phyloP scores from a whole-genome alignment of 305 asterid species.

The Lippia alba region DNA sequence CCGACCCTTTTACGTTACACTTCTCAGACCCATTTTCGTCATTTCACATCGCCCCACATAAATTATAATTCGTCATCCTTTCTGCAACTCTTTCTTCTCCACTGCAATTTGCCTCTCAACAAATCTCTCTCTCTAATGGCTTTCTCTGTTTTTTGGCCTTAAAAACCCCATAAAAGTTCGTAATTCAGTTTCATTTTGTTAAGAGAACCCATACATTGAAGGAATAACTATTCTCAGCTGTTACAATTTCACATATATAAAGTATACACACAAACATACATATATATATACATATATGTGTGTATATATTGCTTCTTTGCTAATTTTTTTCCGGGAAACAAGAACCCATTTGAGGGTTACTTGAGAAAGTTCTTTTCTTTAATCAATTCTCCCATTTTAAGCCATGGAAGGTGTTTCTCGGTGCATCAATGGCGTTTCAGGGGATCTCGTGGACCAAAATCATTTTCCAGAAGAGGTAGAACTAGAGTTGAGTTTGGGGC shows the following conservation, averaged over 20 bases:
- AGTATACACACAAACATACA: no score
- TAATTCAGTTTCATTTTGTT: background rate
- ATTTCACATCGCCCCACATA: background rate
- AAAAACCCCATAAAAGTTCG: background rate
- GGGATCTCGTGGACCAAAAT: constrained; percentile 36
- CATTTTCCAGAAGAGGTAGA: constrained; percentile 30
- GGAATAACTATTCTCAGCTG: background rate
- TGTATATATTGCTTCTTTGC: background rate
- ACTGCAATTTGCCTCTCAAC: background rate
- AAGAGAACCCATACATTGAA: constrained; percentile 7
- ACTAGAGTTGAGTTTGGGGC: constrained; percentile 60
- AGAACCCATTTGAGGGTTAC: background rate
- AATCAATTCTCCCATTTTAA: background rate
- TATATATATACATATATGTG: no score
- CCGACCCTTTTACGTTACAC: constrained; percentile 23
- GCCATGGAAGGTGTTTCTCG: constrained; percentile 32
- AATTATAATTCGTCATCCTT: constrained; percentile 23
- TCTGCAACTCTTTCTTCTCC: background rate
- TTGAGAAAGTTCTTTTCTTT: background rate
- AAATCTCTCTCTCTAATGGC: constrained; percentile 2
- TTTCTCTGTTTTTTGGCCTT: background rate
- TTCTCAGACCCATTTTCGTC: constrained; percentile 6
- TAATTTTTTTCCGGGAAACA: background rate
- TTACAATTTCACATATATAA: no score
- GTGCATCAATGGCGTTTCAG: constrained; percentile 34